Evolutionary conservation across 2,329 filamentous ascomycete genomes (phyloP).

Genomic region (Exophiala aquamarina): DNA sequence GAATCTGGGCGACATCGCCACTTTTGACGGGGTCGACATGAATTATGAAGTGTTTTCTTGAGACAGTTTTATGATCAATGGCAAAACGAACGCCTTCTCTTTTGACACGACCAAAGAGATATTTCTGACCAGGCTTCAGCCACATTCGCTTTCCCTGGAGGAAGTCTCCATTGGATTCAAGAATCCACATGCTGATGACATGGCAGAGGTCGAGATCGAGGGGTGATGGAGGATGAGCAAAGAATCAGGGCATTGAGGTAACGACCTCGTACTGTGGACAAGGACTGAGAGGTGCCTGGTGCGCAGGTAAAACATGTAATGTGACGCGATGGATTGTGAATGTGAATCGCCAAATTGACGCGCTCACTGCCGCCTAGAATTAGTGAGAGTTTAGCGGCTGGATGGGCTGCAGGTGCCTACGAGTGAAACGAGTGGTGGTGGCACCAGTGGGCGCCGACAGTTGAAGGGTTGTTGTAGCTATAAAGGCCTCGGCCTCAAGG

Average conservation of each 20-base stretch:
- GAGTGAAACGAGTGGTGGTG: no score
- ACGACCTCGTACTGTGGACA: neutral
- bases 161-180: conserved; percentile 54
- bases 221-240: neutral
- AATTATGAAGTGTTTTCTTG: conserved; percentile 82
- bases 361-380: neutral
- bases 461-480: no score
- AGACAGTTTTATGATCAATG: conserved; percentile 80
- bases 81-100: conserved; percentile 64
- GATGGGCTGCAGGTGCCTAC: no score
- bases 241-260: neutral
- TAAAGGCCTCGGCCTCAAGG: no score
- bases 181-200: conserved; percentile 59
- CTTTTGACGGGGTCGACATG: conserved; percentile 65
- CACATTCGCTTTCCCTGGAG: conserved; percentile 67
- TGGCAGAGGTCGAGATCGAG: conserved; percentile 6
- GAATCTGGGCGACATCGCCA: conserved; percentile 65
- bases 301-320: neutral
- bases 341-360: conserved; percentile 1
- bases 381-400: no score
- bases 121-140: conserved; percentile 81
- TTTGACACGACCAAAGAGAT: conserved; percentile 79
- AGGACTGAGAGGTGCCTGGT: neutral
- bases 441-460: no score
- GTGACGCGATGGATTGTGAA: neutral